These are phyloP conservation scores for Takashimella koratensis DNA, from an alignment of 1,284 basidiomycete species.

Conservation along the genomic window DNA sequence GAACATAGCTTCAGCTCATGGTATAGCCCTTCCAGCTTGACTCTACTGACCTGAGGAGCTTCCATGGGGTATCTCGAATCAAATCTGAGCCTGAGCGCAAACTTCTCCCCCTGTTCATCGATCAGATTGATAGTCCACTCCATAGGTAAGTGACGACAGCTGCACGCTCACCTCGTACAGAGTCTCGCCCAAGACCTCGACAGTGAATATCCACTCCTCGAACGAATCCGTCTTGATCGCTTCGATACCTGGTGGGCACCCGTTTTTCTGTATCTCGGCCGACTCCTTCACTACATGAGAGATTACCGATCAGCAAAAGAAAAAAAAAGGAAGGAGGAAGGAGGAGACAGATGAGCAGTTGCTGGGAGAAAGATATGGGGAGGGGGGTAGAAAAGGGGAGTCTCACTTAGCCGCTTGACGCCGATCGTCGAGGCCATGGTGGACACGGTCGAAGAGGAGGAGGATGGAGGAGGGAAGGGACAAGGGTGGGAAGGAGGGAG, in stretches of 20 bases:
- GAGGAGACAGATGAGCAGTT: too few relatives aligned
- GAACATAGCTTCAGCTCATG: neutral
- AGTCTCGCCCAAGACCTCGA: slow-evolving; percentile 44
- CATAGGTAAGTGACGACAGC: neutral
- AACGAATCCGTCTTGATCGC: slow-evolving; percentile 34
- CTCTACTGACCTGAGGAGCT: slow-evolving; percentile 34
- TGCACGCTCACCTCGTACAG: slow-evolving; percentile 32
- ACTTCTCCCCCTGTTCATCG: slow-evolving; percentile 42
- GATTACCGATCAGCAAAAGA: too few relatives aligned
- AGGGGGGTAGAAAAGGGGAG: neutral
- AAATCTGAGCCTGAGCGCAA: slow-evolving; percentile 43
- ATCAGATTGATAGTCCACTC: neutral
- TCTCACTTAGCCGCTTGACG: slow-evolving; percentile 31
- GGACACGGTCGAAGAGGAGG: neutral
- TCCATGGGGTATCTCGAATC: slow-evolving; percentile 47
- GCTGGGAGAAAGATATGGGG: too few relatives aligned
- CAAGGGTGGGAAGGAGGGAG: neutral
- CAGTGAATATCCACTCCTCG: slow-evolving; percentile 39
- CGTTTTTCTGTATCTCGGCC: slow-evolving; percentile 38
- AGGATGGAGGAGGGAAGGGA: neutral
- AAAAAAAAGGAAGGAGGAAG: too few relatives aligned
- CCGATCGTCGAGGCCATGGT: slow-evolving; percentile 17
- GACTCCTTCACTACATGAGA: slow-evolving; percentile 47
- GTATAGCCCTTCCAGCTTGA: neutral
- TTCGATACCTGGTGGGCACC: slow-evolving; percentile 40